Evolutionary conservation across 768 basidiomycete genomes (phyloP), one percentile per base, ranked within the genome.

Genomic region (Amanita rimosa): DNA sequence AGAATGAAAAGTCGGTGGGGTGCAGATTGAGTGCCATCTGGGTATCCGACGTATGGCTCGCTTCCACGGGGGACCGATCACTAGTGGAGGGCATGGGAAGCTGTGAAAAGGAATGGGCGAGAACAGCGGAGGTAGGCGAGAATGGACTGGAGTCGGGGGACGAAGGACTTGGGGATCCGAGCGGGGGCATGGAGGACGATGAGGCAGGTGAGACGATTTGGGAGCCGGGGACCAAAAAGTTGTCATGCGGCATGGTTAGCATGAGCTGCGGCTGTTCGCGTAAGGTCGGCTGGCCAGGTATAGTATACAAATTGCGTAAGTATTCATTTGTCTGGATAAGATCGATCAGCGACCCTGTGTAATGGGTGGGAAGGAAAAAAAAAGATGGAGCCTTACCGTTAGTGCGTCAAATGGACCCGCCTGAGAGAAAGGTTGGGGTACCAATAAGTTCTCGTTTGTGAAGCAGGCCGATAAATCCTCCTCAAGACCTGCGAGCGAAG

Each of bases 381-480:
- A 37, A 24, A 24, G 24, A 35, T 39, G 35, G 31, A 29, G 60
- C 65, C n/a, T 52, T 53, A 72, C 69, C 62, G 71, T 66, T 50
- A 69, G 57, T 63, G 78, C 72, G 59, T 78, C 68, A 56, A 71
- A 72, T 48, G 65, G 59, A 37, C 61, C 60, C 16, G 55, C 63
- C 51, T 68, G 66, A n/a, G 63, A 56, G 55, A 67, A 71, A 24
- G 38, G 14, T 21, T 35, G 43, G 8, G 66, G 56, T 26, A 70
- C 62, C 53, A 70, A 60, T 47, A 71, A 70, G 40, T 62, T 61
- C 50, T 68, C 69, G 55, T 64, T 64, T 29, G 78, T 74, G 27
- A 75, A 57, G 62, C 72, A 83, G 1, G 60, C 82, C 79, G 64
- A 78, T 83, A 39, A 38, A 72, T 65, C 59, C 59, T 59, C 54